phyloP scores from a whole-genome alignment of 441 rosid species.

The Biscutella auriculata region DNA sequence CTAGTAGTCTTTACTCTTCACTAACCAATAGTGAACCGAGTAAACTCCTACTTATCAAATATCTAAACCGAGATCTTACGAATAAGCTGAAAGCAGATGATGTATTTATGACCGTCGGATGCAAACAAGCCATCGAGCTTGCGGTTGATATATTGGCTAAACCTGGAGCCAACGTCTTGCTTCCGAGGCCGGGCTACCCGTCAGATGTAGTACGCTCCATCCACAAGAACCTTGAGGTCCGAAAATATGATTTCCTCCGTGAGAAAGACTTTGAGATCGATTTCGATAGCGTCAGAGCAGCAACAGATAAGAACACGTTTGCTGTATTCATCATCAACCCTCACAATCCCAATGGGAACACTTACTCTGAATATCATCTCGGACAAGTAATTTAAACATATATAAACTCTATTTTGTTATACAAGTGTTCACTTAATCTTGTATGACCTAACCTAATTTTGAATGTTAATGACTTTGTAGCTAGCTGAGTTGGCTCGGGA shows the following conservation, averaged over 20 bases:
- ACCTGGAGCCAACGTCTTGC: slow-evolving; percentile 38
- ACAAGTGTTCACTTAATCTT: not conserved
- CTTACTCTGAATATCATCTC: slow-evolving; percentile 29
- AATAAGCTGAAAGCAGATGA: slow-evolving; percentile 32
- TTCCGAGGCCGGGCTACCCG: slow-evolving; percentile 45
- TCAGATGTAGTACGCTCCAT: slow-evolving; percentile 24
- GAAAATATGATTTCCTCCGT: slow-evolving; percentile 35
- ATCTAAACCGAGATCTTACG: slow-evolving; percentile 27
- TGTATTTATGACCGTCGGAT: slow-evolving; percentile 37
- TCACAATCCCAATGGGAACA: slow-evolving; percentile 52
- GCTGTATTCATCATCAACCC: slow-evolving; percentile 45
- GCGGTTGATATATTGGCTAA: slow-evolving; percentile 24
- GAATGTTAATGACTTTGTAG: too few species aligned
- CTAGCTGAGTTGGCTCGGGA: slow-evolving; percentile 41
- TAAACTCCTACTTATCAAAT: too few species aligned
- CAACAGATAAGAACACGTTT: slow-evolving; percentile 33
- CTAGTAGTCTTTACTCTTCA: too few species aligned
- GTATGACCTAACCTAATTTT: not conserved
- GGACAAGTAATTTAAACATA: slow-evolving; percentile 28
- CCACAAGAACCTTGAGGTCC: slow-evolving; percentile 26
- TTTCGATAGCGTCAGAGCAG: slow-evolving; percentile 26
- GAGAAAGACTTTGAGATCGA: slow-evolving; percentile 42
- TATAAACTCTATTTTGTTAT: not conserved
- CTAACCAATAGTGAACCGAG: too few species aligned
- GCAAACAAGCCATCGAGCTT: slow-evolving; percentile 42